These are phyloP conservation scores for Medicago ruthenica DNA, from an alignment of 306 rosid genomes.

Conservation along the genomic window DNA sequence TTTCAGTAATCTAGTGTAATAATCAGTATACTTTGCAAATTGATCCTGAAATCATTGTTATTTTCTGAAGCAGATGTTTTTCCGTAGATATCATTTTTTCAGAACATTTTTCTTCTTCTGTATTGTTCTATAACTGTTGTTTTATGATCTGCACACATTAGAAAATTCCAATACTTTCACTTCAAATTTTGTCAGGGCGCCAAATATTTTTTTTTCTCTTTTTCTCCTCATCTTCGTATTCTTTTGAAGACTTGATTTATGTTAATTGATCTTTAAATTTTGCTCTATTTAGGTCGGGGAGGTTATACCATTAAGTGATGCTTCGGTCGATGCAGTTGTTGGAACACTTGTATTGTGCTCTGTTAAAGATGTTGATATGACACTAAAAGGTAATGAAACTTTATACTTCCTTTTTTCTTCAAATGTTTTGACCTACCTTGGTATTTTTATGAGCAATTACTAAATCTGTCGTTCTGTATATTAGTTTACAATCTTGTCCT, in stretches of 20 bases:
- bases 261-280: slow-evolving; percentile 37
- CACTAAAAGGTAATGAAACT: slow-evolving; percentile 66
- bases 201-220: too few species aligned
- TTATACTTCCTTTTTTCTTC: slow-evolving; percentile 18
- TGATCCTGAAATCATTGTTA: too few species aligned
- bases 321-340: slow-evolving; percentile 94
- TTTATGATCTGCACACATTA: too few species aligned
- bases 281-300: slow-evolving; percentile 73
- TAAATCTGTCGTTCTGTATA: slow-evolving; percentile 21
- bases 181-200: too few species aligned
- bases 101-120: too few species aligned
- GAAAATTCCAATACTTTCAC: background rate
- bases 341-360: slow-evolving; percentile 96
- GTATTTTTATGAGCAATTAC: slow-evolving; percentile 26
- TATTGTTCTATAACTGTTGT: too few species aligned
- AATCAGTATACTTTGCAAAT: too few species aligned
- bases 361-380: slow-evolving; percentile 72
- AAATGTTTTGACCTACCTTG: slow-evolving; percentile 15
- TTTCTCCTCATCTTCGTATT: too few species aligned
- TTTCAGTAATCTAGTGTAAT: too few species aligned
- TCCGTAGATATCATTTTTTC: too few species aligned
- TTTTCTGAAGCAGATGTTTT: too few species aligned
- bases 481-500: slow-evolving; percentile 1
- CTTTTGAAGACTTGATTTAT: background rate
- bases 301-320: slow-evolving; percentile 79